Evolutionary conservation across 2,329 filamentous ascomycete species (phyloP), one percentile per base, ranked within the genome.

Genomic region (Aspergillus sp.): DNA sequence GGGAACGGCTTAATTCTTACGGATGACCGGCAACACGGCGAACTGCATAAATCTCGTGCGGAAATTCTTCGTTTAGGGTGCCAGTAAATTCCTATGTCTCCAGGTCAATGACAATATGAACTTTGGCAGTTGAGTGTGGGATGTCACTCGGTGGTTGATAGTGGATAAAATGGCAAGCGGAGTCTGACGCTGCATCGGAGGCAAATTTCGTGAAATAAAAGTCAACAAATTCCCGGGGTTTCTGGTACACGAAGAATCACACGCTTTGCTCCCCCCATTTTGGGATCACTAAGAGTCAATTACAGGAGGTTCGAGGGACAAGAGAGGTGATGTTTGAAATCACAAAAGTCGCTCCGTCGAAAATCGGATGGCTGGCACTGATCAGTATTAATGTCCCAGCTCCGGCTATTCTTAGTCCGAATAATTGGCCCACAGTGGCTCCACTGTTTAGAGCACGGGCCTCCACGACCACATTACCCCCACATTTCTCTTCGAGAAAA

Each of bases 31-130:
- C 31, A 7, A 11, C 47, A 3, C 30, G 47, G 17, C 56, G 56
- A 52, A 51, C 47, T 4, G 41, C 19, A 38, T 48, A 49, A 8
- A 54, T 38, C 19, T 54, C 50, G 38, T 54, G 57, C 1, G 49
- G 41, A 19, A 59, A 54, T 17, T 34, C 13, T 38, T 51, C 4
- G 19, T 43, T 8, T 17, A 54, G 50, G 7, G 38, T 8, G 1
- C 48, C 48, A 11, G 19, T 9, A 17, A 57, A 57, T 1, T 38
- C 11, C 15, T 15, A 17, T 15, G 7, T 49, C 28, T 60, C 57
- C 3, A 60, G 51, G 17, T 60, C 47, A 30, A 55, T 60, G 7
- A 60, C 30, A 49, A 60, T 60, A n/a, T 55, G 46, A 17, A 60
- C 25, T 31, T 51, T 55, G 8, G 52, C 7, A 28, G 49, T 55